phyloP scores from a whole-genome alignment of 495 filamentous ascomycete species.

The Aspergillus mulundensis region DNA sequence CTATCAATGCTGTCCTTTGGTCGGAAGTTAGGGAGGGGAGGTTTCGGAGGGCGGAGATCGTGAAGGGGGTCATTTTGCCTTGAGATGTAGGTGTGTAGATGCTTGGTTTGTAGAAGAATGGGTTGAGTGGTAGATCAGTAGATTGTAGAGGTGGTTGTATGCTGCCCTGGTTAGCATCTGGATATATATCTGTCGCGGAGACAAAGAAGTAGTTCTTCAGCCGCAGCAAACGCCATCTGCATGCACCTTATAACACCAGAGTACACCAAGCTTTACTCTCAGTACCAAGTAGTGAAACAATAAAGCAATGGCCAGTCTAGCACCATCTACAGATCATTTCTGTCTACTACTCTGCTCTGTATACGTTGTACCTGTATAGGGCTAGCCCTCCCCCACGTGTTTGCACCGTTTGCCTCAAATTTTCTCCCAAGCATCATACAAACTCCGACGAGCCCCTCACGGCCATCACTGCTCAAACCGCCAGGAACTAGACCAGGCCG shows the following conservation, averaged over 20 bases:
- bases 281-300: background rate
- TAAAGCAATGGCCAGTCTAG: background rate
- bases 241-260: too few relatives aligned
- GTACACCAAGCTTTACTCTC: background rate
- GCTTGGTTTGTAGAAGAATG: background rate
- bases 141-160: background rate
- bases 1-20: slow-evolving; percentile 21
- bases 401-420: slow-evolving; percentile 37
- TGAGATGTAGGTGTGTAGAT: too few relatives aligned
- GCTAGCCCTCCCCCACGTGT: slow-evolving; percentile 28
- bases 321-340: too few relatives aligned
- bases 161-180: background rate
- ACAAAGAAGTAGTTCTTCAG: background rate
- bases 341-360: background rate
- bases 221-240: background rate
- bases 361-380: slow-evolving; percentile 14
- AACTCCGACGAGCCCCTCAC: background rate
- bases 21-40: slow-evolving; percentile 14
- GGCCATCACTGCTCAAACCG: background rate
- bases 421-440: background rate
- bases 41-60: slow-evolving; percentile 12
- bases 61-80: background rate
- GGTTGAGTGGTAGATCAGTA: background rate
- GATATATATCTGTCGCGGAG: background rate
- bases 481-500: background rate